A percentile compares a stretch with the other conserved stretches of the same genome.
Evolutionary conservation across 176 grass and related monocot species (phyloP).

Genomic region (Cenchrus americanus): DNA sequence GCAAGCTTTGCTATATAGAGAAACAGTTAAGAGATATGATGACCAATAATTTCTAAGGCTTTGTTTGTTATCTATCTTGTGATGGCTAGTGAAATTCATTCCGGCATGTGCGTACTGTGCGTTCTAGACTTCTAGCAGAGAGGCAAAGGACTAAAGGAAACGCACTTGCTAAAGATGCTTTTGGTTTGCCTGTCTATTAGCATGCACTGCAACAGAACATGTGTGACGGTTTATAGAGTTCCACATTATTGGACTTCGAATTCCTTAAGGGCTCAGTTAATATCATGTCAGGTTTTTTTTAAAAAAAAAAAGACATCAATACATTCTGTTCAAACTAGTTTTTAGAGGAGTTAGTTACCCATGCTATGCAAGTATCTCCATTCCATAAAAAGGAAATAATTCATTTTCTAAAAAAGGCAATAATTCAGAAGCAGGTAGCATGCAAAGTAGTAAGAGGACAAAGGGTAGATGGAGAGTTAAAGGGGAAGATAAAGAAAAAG

Average conservation of each 20-base stretch:
- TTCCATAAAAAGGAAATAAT: neutral
- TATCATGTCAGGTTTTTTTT: neutral
- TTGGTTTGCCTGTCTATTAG: constrained; percentile 24
- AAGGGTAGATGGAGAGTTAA: constrained; percentile 2
- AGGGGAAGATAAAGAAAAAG: constrained; percentile 22
- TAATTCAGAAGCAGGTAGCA: neutral
- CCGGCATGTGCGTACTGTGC: neutral
- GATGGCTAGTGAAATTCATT: constrained; percentile 44
- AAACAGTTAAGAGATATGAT: constrained; percentile 36
- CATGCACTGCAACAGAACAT: neutral
- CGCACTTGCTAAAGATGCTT: constrained; percentile 44
- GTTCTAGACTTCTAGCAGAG: constrained; percentile 12
- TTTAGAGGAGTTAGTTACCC: neutral
- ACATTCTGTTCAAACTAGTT: neutral
- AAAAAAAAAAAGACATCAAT: neutral
- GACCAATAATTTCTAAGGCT: constrained; percentile 37
- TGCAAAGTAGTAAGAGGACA: constrained; percentile 7
- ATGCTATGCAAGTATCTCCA: neutral
- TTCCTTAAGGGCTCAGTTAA: neutral
- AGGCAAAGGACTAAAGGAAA: constrained; percentile 27
- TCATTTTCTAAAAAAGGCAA: too few relatives aligned
- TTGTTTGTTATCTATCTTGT: constrained; percentile 48
- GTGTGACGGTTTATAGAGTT: neutral
- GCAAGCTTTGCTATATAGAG: constrained; percentile 41
- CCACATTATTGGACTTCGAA: neutral